Percentiles rank a stretch among this genome's conserved stretches.
Evolutionary conservation across 768 basidiomycete genomes (phyloP).

Genomic region (Lyophyllum decastes): DNA sequence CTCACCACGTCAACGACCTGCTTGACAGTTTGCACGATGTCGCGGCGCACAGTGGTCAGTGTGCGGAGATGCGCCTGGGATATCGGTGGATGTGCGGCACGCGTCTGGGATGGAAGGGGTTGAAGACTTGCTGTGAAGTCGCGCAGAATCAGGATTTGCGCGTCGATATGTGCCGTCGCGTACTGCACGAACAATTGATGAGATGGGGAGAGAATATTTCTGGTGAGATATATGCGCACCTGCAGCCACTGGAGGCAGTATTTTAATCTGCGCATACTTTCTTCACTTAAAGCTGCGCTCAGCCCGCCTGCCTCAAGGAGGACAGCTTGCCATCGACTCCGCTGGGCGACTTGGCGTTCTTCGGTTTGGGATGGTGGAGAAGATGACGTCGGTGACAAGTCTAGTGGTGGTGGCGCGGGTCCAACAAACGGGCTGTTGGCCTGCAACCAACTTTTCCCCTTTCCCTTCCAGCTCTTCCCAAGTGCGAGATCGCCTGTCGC

Average conservation of each 20-base stretch:
- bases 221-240: conserved; percentile 41
- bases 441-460: conserved; percentile 38
- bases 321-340: conserved; percentile 86
- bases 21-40: conserved; percentile 87
- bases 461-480: conserved; percentile 19
- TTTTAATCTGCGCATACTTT: conserved; percentile 82
- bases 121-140: conserved; percentile 80
- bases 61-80: conserved; percentile 58
- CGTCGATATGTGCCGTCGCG: conserved; percentile 85
- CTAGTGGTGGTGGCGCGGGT: conserved; percentile 31
- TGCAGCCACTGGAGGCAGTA: conserved; percentile 90
- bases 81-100: conserved; percentile 31
- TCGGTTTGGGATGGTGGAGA: conserved; percentile 22
- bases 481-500: conserved; percentile 13
- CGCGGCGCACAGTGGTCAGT: conserved; percentile 72
- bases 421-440: conserved; percentile 38
- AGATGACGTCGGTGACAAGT: conserved; percentile 27
- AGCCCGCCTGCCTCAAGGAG: conserved; percentile 86
- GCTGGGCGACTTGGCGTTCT: conserved; percentile 60
- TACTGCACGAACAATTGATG: conserved; percentile 49
- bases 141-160: conserved; percentile 81
- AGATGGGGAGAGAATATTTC: neutral
- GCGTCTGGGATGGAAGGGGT: conserved; percentile 37
- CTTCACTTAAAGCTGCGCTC: conserved; percentile 86
- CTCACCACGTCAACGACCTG: conserved; percentile 88